Percentiles rank a stretch among this genome's conserved stretches.
phyloP scores from a whole-genome alignment of 176 grass and related monocot genomes.

The Rhynchospora breviuscula region DNA sequence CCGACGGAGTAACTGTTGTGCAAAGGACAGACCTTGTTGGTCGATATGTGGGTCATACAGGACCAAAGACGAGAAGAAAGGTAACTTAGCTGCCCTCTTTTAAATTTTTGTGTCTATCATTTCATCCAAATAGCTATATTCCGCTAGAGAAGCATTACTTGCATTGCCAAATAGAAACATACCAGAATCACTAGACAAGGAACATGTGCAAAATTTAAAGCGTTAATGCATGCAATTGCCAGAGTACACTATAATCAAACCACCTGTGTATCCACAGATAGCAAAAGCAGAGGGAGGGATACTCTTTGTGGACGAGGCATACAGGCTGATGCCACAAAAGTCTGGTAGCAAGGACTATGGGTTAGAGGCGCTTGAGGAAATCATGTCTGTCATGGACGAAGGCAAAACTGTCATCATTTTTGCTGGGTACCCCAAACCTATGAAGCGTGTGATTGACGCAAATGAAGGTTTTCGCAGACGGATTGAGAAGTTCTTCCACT shows the following conservation, averaged over 20 bases:
- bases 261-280: slow-evolving; percentile 44
- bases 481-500: slow-evolving; percentile 84
- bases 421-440: slow-evolving; percentile 83
- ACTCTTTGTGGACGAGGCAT: slow-evolving; percentile 96
- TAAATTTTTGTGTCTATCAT: not conserved
- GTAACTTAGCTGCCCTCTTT: slow-evolving; percentile 27
- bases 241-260: not conserved
- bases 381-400: slow-evolving; percentile 96
- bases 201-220: not conserved
- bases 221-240: not conserved
- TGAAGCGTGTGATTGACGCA: slow-evolving; percentile 82
- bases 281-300: slow-evolving; percentile 81
- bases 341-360: slow-evolving; percentile 92
- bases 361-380: slow-evolving; percentile 95
- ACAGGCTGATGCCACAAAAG: slow-evolving; percentile 67
- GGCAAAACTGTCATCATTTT: slow-evolving; percentile 83
- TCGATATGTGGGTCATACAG: slow-evolving; percentile 95
- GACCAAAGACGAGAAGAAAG: slow-evolving; percentile 89
- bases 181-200: not conserved
- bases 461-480: slow-evolving; percentile 90
- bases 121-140: not conserved
- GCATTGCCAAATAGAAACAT: not conserved
- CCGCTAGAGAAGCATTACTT: not conserved
- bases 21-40: slow-evolving; percentile 98
- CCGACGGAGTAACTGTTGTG: slow-evolving; percentile 88